These are phyloP conservation scores for Lagenaria siceraria DNA, from an alignment of 306 rosid genomes.

Conservation along the genomic window DNA sequence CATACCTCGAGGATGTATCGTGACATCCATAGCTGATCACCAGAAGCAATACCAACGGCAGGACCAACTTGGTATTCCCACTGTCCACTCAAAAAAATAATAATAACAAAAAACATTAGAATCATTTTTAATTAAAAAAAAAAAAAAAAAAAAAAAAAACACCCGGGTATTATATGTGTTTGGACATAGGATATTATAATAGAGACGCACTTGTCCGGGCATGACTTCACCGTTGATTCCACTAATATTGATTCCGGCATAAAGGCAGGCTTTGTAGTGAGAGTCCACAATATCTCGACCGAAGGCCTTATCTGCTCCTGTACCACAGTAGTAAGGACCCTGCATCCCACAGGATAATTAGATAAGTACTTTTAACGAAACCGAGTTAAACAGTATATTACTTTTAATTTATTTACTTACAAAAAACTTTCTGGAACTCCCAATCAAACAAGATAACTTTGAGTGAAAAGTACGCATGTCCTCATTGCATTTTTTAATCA, in stretches of 20 bases:
- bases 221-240: slow-evolving; percentile 48
- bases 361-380: background rate
- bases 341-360: background rate
- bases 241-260: slow-evolving; percentile 39
- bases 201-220: slow-evolving; percentile 37
- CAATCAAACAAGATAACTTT: background rate
- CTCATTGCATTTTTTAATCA: background rate
- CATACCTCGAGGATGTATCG: slow-evolving; percentile 53
- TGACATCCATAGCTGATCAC: slow-evolving; percentile 42
- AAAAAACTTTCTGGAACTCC: background rate
- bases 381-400: background rate
- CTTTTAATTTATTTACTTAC: no score
- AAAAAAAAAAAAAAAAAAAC: background rate
- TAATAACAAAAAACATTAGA: background rate
- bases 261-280: slow-evolving; percentile 48
- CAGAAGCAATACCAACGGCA: slow-evolving; percentile 29
- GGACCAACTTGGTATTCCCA: slow-evolving; percentile 64
- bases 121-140: no score
- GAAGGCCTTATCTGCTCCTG: slow-evolving; percentile 38
- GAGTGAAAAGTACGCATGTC: background rate
- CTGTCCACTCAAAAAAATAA: background rate
- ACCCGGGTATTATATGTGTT: background rate
- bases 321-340: slow-evolving; percentile 50
- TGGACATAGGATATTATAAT: background rate
- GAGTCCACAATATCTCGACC: slow-evolving; percentile 45